Evolutionary conservation across 305 asterid genomes (phyloP).

Genomic region (Salvia sclarea): DNA sequence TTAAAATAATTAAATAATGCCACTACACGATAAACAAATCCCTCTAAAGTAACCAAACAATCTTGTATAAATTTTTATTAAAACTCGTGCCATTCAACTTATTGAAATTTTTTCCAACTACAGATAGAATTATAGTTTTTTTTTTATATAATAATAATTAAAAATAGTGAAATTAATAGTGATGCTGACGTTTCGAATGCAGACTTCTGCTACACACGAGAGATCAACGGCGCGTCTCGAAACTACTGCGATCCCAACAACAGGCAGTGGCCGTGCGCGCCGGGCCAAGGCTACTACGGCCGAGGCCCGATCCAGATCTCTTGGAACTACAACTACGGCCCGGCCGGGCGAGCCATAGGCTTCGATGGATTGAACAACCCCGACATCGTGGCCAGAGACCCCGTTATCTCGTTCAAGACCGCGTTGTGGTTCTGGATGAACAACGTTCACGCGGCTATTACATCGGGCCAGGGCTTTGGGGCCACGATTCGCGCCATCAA

Average conservation of each 20-base stretch:
- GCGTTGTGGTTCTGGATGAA: conserved; percentile 50
- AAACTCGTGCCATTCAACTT: too few relatives aligned
- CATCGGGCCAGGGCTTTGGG: conserved; percentile 36
- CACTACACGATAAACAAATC: too few relatives aligned
- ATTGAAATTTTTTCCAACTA: too few relatives aligned
- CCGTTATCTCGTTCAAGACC: conserved; percentile 36
- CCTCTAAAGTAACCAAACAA: too few relatives aligned
- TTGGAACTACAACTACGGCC: conserved; percentile 49
- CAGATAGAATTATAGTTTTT: too few relatives aligned
- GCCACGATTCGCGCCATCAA: conserved; percentile 41
- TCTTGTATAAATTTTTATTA: too few relatives aligned
- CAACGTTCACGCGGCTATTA: conserved; percentile 27
- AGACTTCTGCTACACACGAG: conserved; percentile 30
- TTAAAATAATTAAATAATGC: too few relatives aligned
- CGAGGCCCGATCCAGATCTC: conserved; percentile 43
- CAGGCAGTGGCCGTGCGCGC: conserved; percentile 34
- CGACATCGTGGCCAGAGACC: conserved; percentile 31
- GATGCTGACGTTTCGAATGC: neutral
- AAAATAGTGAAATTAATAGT: too few relatives aligned
- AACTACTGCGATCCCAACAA: conserved; percentile 34
- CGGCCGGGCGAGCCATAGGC: conserved; percentile 38
- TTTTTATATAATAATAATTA: too few relatives aligned
- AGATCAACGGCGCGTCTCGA: conserved; percentile 9
- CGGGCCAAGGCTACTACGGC: conserved; percentile 35
- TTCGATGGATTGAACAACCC: conserved; percentile 44